These are phyloP conservation scores for Amaranthus tricolor DNA, from an alignment of 179 eudicot genomes.

Conservation along the genomic window DNA sequence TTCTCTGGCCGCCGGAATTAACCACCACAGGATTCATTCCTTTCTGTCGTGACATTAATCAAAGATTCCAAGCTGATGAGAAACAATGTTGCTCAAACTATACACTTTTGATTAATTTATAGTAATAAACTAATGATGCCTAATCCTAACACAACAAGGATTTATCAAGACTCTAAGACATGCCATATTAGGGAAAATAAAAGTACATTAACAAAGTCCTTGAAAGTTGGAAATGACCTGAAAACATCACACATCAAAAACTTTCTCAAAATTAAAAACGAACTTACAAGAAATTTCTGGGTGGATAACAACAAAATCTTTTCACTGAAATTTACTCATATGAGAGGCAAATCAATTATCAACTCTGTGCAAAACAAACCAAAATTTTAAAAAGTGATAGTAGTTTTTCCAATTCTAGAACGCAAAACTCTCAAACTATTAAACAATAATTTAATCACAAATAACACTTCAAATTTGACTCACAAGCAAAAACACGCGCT, in stretches of 20 bases:
- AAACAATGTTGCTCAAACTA: neutral
- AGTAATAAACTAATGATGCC: neutral
- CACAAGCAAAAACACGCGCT: neutral
- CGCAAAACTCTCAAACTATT: neutral
- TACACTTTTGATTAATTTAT: too few relatives aligned
- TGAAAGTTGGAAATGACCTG: neutral
- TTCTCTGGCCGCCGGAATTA: constrained; percentile 50
- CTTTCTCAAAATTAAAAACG: neutral
- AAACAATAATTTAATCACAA: neutral
- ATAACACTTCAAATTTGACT: neutral
- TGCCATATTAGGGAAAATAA: neutral
- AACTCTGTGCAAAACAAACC: neutral
- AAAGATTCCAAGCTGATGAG: constrained; percentile 8
- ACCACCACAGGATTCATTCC: constrained; percentile 87
- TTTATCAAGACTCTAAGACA: neutral
- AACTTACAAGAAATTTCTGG: neutral
- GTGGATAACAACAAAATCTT: too few relatives aligned
- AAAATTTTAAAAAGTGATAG: neutral
- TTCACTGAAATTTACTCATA: too few relatives aligned
- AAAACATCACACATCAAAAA: neutral
- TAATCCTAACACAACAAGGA: neutral
- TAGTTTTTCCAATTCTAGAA: too few relatives aligned
- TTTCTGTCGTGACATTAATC: constrained; percentile 47
- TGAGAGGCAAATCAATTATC: neutral
- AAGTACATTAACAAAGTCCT: neutral